Evolutionary conservation across 768 basidiomycete species (phyloP).

Genomic region (Lyophyllum shimeji): DNA sequence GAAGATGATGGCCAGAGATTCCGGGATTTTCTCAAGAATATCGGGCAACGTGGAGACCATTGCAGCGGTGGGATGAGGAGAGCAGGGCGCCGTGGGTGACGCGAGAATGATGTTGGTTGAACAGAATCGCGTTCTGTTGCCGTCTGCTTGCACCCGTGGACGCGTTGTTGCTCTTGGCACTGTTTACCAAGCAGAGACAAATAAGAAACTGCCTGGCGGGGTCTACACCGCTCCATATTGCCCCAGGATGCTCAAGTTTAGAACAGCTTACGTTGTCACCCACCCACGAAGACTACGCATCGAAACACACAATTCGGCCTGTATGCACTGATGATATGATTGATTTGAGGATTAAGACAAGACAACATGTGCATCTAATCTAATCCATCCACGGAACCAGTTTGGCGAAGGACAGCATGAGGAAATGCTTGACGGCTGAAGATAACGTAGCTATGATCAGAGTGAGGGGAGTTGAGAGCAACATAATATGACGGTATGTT

Average conservation of each 20-base stretch:
- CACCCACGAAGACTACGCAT: too few relatives aligned
- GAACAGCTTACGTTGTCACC: too few relatives aligned
- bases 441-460: not conserved
- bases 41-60: conserved; percentile 25
- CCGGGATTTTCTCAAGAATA: conserved; percentile 32
- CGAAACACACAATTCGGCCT: too few relatives aligned
- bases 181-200: not conserved
- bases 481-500: not conserved
- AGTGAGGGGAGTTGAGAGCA: not conserved
- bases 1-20: conserved; percentile 48
- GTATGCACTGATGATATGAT: not conserved
- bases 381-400: not conserved
- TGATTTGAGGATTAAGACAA: not conserved
- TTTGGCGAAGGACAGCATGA: not conserved
- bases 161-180: conserved; percentile 16
- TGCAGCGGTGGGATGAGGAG: not conserved
- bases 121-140: conserved; percentile 9
- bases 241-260: too few relatives aligned
- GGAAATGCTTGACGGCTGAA: not conserved
- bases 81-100: not conserved
- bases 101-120: conserved; percentile 13
- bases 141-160: conserved; percentile 16
- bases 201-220: not conserved
- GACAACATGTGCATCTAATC: not conserved
- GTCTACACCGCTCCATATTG: too few relatives aligned